Evolutionary conservation across 495 filamentous ascomycete genomes (phyloP).

Genomic region (Alectoria sarmentosa): DNA sequence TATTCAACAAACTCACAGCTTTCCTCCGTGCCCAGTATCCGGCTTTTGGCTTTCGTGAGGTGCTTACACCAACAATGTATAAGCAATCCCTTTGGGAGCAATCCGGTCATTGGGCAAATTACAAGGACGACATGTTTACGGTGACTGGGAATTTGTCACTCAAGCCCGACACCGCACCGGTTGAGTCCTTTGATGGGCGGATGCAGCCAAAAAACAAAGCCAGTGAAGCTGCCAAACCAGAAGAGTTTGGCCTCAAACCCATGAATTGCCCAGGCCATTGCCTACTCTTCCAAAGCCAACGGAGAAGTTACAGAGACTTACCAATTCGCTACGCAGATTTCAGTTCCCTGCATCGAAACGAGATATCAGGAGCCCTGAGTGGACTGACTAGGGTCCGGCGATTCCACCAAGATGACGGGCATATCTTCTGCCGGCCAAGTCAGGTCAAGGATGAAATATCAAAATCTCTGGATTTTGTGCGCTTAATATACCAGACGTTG

Average conservation of each 20-base stretch:
- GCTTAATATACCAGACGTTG: slow-evolving; percentile 69
- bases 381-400: slow-evolving; percentile 81
- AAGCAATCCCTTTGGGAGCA: slow-evolving; percentile 84
- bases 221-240: slow-evolving; percentile 52
- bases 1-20: slow-evolving; percentile 79
- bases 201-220: slow-evolving; percentile 26
- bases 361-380: slow-evolving; percentile 76
- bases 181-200: slow-evolving; percentile 13
- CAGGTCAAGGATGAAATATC: slow-evolving; percentile 80
- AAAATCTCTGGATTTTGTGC: slow-evolving; percentile 72
- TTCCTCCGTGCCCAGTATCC: slow-evolving; percentile 86
- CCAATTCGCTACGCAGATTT: slow-evolving; percentile 92
- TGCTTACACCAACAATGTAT: slow-evolving; percentile 90
- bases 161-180: slow-evolving; percentile 32
- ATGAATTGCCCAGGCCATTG: slow-evolving; percentile 98
- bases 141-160: slow-evolving; percentile 59
- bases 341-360: slow-evolving; percentile 85
- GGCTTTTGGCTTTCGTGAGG: slow-evolving; percentile 83
- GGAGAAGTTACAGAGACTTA: slow-evolving; percentile 70
- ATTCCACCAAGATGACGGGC: slow-evolving; percentile 96
- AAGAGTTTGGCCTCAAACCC: slow-evolving; percentile 85
- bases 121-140: slow-evolving; percentile 91
- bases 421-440: slow-evolving; percentile 83
- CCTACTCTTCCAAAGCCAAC: slow-evolving; percentile 69
- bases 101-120: slow-evolving; percentile 90